A percentile compares a stretch with the other conserved stretches of the same genome.
Evolutionary conservation across 2,329 filamentous ascomycete species (phyloP).

Genomic region (Scedosporium apiospermum): DNA sequence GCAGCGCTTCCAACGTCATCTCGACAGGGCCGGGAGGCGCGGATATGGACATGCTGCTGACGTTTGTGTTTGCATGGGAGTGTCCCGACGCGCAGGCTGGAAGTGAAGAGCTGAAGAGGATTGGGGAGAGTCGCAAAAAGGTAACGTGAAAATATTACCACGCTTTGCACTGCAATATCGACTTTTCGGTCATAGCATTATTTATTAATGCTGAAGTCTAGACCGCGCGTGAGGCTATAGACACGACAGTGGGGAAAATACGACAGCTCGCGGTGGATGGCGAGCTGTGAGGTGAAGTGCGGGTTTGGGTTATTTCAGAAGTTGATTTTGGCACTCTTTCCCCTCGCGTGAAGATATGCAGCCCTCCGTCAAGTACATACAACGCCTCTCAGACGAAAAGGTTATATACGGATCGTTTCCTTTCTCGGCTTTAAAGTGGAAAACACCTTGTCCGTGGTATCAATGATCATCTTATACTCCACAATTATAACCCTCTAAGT

Average conservation of each 20-base stretch:
- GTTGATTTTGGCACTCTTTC: too few species aligned
- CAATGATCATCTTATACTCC: too few species aligned
- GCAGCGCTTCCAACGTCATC: constrained; percentile 23
- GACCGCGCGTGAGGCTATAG: neutral
- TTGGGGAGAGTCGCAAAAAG: constrained; percentile 15
- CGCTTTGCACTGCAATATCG: too few species aligned
- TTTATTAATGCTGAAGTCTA: neutral
- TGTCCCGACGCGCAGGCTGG: constrained; percentile 18
- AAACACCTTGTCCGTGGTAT: too few species aligned
- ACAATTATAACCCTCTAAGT: too few species aligned
- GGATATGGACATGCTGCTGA: constrained; percentile 21
- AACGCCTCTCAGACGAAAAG: too few species aligned
- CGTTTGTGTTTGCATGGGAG: constrained; percentile 25
- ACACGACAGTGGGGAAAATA: neutral
- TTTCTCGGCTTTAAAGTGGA: too few species aligned
- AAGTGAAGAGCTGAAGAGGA: constrained; percentile 15
- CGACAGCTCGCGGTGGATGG: neutral
- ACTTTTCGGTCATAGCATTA: neutral
- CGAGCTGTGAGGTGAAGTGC: neutral
- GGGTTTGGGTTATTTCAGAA: too few species aligned
- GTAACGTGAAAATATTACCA: constrained; percentile 4
- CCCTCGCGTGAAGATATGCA: too few species aligned
- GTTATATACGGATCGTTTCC: too few species aligned
- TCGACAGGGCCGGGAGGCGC: constrained; percentile 13
- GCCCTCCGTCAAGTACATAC: too few species aligned